Conservation (phyloP, 2,329 filamentous ascomycete species). For the Fulvia fulva region DNA sequence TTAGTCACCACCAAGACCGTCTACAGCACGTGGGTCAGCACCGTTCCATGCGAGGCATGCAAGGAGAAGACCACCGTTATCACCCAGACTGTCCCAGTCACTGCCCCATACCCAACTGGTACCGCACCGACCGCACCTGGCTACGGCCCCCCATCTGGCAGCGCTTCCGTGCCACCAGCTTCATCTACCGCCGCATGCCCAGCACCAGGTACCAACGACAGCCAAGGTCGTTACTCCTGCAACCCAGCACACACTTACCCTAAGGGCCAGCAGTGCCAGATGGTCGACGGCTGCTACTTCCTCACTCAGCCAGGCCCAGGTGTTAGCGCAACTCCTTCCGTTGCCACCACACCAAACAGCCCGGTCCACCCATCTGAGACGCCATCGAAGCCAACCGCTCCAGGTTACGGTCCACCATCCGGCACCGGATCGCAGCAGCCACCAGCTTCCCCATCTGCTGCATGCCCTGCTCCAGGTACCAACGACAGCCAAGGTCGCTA, state of each 20-base stretch:
- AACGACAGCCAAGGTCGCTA: background rate
- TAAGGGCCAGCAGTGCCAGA: background rate
- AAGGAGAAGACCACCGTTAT: constrained; percentile 1
- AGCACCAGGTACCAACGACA: background rate
- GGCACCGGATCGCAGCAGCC: background rate
- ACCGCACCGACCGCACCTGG: background rate
- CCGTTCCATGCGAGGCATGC: background rate
- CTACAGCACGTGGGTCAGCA: background rate
- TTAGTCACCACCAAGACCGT: background rate
- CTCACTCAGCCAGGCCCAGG: background rate
- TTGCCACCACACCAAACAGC: background rate
- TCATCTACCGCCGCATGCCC: background rate
- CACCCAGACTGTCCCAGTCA: background rate
- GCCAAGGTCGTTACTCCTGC: background rate
- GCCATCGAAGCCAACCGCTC: background rate
- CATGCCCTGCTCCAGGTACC: background rate
- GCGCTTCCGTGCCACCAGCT: background rate
- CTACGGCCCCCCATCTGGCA: background rate
- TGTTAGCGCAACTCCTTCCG: background rate
- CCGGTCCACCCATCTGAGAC: background rate
- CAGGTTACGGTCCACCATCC: background rate
- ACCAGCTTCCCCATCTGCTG: background rate
- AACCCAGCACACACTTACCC: background rate
- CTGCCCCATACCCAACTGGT: background rate
- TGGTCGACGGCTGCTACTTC: background rate